phyloP scores from a whole-genome alignment of 768 basidiomycete species.

The Tulasnella sp. region DNA sequence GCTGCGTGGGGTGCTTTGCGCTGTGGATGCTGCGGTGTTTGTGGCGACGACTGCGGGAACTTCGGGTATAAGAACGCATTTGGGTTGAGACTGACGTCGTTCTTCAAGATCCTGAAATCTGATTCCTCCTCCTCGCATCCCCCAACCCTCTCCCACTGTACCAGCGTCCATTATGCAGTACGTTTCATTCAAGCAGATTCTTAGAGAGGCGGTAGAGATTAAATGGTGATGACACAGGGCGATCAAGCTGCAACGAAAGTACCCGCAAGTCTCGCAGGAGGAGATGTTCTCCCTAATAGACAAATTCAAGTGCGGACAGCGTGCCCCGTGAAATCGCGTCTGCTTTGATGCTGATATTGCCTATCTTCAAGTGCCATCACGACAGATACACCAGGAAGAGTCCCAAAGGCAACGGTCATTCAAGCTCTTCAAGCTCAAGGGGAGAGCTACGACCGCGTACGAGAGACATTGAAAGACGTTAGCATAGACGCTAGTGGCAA shows the following conservation, averaged over 20 bases:
- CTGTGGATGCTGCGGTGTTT: not conserved
- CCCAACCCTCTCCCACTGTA: not conserved
- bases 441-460: conserved; percentile 45
- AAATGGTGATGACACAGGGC: conserved; percentile 32
- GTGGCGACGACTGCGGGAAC: not conserved
- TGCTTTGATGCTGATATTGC: conserved; percentile 10
- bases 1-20: not conserved
- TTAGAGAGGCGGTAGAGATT: not conserved
- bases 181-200: not conserved
- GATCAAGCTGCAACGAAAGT: conserved; percentile 82
- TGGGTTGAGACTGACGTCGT: conserved; percentile 9
- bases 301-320: conserved; percentile 78
- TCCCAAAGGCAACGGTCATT: conserved; percentile 75
- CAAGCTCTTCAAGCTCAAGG: conserved; percentile 71
- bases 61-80: conserved; percentile 1
- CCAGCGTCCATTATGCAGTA: conserved; percentile 5
- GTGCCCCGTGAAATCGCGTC: conserved; percentile 11
- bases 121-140: not conserved
- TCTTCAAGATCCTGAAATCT: not conserved
- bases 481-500: conserved; percentile 91
- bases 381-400: conserved; percentile 72
- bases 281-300: conserved; percentile 93
- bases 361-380: conserved; percentile 48
- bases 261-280: conserved; percentile 82
- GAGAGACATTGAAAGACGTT: conserved; percentile 77